phyloP scores from a whole-genome alignment of 2,329 filamentous ascomycete species.

The Pyricularia pennisetigena region DNA sequence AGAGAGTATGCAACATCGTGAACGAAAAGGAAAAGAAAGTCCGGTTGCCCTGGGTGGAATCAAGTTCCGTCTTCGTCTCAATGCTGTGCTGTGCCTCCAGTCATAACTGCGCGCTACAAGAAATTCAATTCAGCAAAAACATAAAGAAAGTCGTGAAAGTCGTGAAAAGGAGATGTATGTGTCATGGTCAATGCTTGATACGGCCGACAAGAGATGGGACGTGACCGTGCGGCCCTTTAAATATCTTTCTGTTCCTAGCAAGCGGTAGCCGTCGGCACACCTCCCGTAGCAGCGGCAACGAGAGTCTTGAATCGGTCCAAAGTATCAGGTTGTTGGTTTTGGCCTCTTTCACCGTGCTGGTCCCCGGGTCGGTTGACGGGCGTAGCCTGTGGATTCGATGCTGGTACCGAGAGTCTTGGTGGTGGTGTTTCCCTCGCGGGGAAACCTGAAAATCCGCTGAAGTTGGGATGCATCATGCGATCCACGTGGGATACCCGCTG shows the following conservation, averaged over 20 bases:
- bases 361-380: conserved; percentile 6
- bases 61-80: background rate
- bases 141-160: background rate
- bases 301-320: conserved; percentile 11
- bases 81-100: background rate
- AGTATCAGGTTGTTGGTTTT: background rate
- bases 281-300: conserved; percentile 12
- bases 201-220: background rate
- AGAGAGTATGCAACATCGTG: background rate
- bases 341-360: background rate
- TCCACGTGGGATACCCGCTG: conserved; percentile 35
- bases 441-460: conserved; percentile 13
- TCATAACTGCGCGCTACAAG: conserved; percentile 13
- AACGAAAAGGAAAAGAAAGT: conserved; percentile 1
- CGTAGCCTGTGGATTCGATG: conserved; percentile 8
- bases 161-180: background rate
- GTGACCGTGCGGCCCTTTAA: background rate
- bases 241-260: conserved; percentile 8
- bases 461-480: conserved; percentile 47
- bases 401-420: background rate
- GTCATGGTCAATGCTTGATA: background rate
- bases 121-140: conserved; percentile 8
- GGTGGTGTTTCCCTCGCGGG: conserved; percentile 6
- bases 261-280: conserved; percentile 8
- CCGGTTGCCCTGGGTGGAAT: background rate